Conservation (phyloP, 129 eudicot genomes). For the Helianthus annuus region DNA sequence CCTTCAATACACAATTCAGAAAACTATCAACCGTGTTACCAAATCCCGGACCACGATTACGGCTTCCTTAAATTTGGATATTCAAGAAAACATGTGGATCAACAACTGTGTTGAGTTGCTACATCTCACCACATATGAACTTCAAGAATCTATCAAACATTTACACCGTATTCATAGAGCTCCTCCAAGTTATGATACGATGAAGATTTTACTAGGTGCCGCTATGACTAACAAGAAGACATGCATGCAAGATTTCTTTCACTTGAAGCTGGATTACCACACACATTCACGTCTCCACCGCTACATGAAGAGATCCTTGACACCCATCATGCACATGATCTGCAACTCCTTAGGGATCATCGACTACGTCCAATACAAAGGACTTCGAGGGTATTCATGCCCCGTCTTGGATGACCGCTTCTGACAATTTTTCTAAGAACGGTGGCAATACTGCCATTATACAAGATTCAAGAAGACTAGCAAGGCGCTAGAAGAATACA, state of each 20-base stretch:
- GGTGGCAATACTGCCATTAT: too few relatives aligned
- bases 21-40: conserved; percentile 37
- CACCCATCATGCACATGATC: conserved; percentile 69
- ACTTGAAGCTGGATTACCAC: conserved; percentile 12
- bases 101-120: conserved; percentile 68
- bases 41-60: conserved; percentile 20
- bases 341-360: conserved; percentile 66
- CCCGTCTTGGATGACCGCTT: conserved; percentile 44
- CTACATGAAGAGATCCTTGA: conserved; percentile 39
- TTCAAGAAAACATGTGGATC: conserved; percentile 43
- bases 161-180: conserved; percentile 7
- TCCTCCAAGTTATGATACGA: conserved; percentile 37
- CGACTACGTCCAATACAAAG: conserved; percentile 42
- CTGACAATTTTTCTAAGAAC: not conserved
- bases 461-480: too few relatives aligned
- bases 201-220: conserved; percentile 74
- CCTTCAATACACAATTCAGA: conserved; percentile 48
- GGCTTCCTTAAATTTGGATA: conserved; percentile 13
- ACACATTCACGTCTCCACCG: conserved; percentile 22
- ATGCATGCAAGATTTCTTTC: conserved; percentile 76
- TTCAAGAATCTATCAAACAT: conserved; percentile 46
- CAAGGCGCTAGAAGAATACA: too few relatives aligned
- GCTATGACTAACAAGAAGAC: conserved; percentile 88
- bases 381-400: conserved; percentile 6
- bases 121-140: conserved; percentile 63